Conservation (phyloP, 805 yeast genomes). For the Torulaspora microellipsoides region DNA sequence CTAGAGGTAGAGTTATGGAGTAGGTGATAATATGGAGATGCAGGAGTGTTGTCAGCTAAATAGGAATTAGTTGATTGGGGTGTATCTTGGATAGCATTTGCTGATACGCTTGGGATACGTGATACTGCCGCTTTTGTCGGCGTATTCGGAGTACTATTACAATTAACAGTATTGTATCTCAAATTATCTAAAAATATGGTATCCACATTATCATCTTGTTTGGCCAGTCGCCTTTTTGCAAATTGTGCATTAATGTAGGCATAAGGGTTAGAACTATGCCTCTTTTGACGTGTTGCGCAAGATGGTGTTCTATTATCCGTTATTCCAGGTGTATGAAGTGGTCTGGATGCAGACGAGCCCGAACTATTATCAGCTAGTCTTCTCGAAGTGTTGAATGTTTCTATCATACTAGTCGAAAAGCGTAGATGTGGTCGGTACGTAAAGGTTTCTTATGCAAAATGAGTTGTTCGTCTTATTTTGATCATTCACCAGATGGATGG, state of each 20-base stretch:
- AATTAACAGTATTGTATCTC: conserved; percentile 3
- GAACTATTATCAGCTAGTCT: conserved; percentile 6
- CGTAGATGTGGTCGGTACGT: too few species aligned
- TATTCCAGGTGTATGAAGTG: not conserved
- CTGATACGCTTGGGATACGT: conserved; percentile 8
- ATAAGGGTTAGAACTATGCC: conserved; percentile 24
- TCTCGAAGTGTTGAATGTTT: conserved; percentile 11
- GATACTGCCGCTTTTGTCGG: conserved; percentile 12
- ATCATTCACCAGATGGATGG: not conserved
- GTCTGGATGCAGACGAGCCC: not conserved
- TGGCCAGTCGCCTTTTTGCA: conserved; percentile 25
- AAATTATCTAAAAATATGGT: conserved; percentile 5
- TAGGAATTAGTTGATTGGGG: conserved; percentile 10
- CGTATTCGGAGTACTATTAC: conserved; percentile 10
- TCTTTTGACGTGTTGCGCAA: conserved; percentile 19
- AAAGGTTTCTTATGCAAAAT: not conserved
- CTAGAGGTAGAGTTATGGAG: not conserved
- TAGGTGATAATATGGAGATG: conserved; percentile 13
- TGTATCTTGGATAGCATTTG: conserved; percentile 5
- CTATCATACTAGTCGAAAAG: conserved; percentile 7
- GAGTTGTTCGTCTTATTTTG: not conserved
- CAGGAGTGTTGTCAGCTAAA: conserved; percentile 7
- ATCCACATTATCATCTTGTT: conserved; percentile 6
- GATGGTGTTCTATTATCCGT: not conserved
- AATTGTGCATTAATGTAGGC: conserved; percentile 12